Conservation (phyloP, 148 eudicot species). For the Rhododendron ferrugineum region DNA sequence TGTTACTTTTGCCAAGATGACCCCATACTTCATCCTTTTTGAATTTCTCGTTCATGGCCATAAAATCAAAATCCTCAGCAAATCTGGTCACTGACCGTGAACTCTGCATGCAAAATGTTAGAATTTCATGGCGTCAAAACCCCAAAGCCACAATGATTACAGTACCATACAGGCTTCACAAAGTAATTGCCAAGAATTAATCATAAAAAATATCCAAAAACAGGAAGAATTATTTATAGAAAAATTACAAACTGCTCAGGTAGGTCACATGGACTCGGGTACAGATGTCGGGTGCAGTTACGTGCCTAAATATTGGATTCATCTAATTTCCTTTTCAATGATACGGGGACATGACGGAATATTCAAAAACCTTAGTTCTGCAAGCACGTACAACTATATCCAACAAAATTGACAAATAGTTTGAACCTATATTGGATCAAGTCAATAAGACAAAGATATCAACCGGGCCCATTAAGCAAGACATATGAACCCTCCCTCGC, state of each 20-base stretch:
- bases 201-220: background rate
- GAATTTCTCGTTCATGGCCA: conserved; percentile 93
- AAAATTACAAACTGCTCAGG: background rate
- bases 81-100: conserved; percentile 56
- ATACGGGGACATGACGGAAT: background rate
- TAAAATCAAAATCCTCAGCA: conserved; percentile 85
- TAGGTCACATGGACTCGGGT: background rate
- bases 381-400: background rate
- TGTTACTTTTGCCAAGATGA: conserved; percentile 64
- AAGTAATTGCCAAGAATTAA: background rate
- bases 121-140: background rate
- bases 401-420: background rate
- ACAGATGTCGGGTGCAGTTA: background rate
- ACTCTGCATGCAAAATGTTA: conserved; percentile 27
- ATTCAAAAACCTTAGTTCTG: background rate
- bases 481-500: background rate
- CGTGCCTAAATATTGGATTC: background rate
- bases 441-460: background rate
- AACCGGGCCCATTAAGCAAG: background rate
- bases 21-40: conserved; percentile 98
- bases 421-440: background rate
- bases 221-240: background rate
- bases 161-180: background rate
- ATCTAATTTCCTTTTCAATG: background rate
- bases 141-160: background rate